These are phyloP conservation scores for Cladorrhinum samala DNA, from an alignment of 495 filamentous ascomycete species.

Conservation along the genomic window DNA sequence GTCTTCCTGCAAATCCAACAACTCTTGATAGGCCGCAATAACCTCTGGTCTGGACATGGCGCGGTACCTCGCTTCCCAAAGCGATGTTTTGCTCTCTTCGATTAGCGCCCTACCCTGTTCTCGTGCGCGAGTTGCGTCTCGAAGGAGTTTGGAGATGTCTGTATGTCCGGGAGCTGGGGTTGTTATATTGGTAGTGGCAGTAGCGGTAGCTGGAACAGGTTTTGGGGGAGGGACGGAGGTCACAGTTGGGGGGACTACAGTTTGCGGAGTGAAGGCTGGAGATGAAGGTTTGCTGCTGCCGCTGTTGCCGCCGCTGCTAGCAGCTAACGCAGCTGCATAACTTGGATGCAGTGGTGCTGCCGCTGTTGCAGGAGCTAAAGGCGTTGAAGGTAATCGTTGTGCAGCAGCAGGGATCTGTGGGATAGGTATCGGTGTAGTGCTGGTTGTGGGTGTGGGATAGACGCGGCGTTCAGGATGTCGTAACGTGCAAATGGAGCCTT, in stretches of 20 bases:
- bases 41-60: conserved; percentile 5
- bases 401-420: neutral
- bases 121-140: neutral
- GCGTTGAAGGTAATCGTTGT: neutral
- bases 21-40: conserved; percentile 3
- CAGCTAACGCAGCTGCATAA: neutral
- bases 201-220: no score
- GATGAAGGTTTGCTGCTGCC: neutral
- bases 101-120: neutral
- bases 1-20: conserved; percentile 18
- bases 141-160: neutral
- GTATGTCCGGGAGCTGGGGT: neutral
- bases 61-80: conserved; percentile 16
- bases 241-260: no score
- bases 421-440: neutral
- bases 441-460: neutral
- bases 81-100: conserved; percentile 1
- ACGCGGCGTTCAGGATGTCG: neutral
- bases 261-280: no score
- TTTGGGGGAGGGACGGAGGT: no score
- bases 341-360: neutral
- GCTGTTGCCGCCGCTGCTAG: neutral
- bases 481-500: conserved; percentile 14
- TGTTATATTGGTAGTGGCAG: no score
- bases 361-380: neutral